Conservation (phyloP, 73 alveolate species). For the Symbiodinium natans region DNA sequence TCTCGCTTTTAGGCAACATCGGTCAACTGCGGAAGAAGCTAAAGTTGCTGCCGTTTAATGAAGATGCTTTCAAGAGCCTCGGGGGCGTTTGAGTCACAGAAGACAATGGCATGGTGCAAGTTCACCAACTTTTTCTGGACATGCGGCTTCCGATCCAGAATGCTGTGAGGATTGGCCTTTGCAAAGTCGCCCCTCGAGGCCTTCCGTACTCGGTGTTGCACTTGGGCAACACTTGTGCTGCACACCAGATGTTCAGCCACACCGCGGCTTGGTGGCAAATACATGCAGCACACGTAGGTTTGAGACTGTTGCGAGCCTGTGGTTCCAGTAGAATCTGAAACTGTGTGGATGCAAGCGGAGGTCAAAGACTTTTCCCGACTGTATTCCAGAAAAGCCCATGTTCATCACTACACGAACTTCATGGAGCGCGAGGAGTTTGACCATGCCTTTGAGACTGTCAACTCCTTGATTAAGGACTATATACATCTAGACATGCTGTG, state of each 20-base stretch:
- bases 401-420: slow-evolving; percentile 98
- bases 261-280: slow-evolving; percentile 9
- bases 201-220: slow-evolving; percentile 98
- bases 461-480: slow-evolving; percentile 78
- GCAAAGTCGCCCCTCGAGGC: slow-evolving; percentile 98
- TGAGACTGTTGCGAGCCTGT: background rate
- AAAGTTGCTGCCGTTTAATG: slow-evolving; percentile 81
- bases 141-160: background rate
- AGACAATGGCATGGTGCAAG: background rate
- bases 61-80: slow-evolving; percentile 98
- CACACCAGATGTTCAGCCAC: slow-evolving; percentile 92
- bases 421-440: slow-evolving; percentile 96
- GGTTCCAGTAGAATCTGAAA: background rate
- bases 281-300: background rate
- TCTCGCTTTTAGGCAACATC: slow-evolving; percentile 18
- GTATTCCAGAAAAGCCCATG: slow-evolving; percentile 98
- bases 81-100: background rate
- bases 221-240: slow-evolving; percentile 96
- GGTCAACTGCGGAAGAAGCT: slow-evolving; percentile 73
- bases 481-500: slow-evolving; percentile 76
- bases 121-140: background rate
- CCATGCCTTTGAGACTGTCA: slow-evolving; percentile 76
- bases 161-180: slow-evolving; percentile 97
- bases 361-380: slow-evolving; percentile 96
- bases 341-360: slow-evolving; percentile 5